Conservation (phyloP, 1,284 basidiomycete species). For the Paramarasmius palmivorus region DNA sequence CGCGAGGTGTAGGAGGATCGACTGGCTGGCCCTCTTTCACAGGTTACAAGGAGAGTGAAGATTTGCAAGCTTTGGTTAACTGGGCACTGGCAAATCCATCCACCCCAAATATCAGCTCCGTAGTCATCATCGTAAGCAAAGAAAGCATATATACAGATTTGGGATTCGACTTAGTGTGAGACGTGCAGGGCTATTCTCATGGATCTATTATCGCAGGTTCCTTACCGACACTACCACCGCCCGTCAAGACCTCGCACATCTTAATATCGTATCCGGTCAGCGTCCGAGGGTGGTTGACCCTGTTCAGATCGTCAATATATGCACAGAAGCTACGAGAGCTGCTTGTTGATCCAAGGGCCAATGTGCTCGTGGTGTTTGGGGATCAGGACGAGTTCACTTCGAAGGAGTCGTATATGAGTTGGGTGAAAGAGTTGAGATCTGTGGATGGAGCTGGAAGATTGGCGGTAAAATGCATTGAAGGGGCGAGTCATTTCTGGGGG, state of each 20-base stretch:
- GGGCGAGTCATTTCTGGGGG: constrained; percentile 17
- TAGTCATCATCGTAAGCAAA: constrained; percentile 54
- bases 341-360: constrained; percentile 39
- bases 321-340: constrained; percentile 49
- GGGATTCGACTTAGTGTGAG: constrained; percentile 10
- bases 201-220: constrained; percentile 72
- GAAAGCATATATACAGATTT: not conserved
- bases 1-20: constrained; percentile 72
- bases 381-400: constrained; percentile 75
- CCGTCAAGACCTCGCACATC: constrained; percentile 60
- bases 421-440: constrained; percentile 44
- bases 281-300: constrained; percentile 65
- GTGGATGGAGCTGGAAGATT: constrained; percentile 22
- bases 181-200: constrained; percentile 73
- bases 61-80: constrained; percentile 61
- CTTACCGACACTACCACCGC: constrained; percentile 48
- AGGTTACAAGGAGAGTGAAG: constrained; percentile 64
- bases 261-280: constrained; percentile 79
- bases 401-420: constrained; percentile 50
- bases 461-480: constrained; percentile 25
- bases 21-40: constrained; percentile 71
- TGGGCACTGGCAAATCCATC: constrained; percentile 44
- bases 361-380: constrained; percentile 68
- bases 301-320: constrained; percentile 62
- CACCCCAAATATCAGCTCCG: constrained; percentile 42